Conservation (phyloP, 805 yeast species). For the Kluyveromyces nonfermentans region DNA sequence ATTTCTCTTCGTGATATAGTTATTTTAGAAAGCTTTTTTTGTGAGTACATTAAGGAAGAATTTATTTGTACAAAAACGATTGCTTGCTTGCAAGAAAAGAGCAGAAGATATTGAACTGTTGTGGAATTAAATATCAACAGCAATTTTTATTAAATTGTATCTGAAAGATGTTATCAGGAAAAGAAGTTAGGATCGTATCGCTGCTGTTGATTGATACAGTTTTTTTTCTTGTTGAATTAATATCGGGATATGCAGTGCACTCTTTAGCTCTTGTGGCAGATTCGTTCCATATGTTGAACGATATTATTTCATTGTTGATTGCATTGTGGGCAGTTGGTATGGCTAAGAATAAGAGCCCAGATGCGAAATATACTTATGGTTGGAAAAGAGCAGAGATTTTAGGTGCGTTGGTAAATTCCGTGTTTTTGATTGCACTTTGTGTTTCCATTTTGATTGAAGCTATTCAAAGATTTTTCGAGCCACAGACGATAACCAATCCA, state of each 20-base stretch:
- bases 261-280: conserved; percentile 93
- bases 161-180: conserved; percentile 31
- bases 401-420: conserved; percentile 92
- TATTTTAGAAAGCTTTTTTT: too few species aligned
- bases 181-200: conserved; percentile 64
- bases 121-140: too few species aligned
- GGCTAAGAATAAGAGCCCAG: conserved; percentile 71
- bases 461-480: conserved; percentile 74
- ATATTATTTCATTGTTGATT: conserved; percentile 76
- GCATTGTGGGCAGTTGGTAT: conserved; percentile 96
- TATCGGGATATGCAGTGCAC: conserved; percentile 83
- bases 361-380: conserved; percentile 88
- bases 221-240: conserved; percentile 79
- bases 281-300: conserved; percentile 96
- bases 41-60: too few species aligned
- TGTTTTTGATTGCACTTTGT: conserved; percentile 84
- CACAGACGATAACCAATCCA: conserved; percentile 76
- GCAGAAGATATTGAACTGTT: too few species aligned
- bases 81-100: too few species aligned
- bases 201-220: conserved; percentile 66
- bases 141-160: too few species aligned
- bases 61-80: too few species aligned
- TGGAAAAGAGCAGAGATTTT: conserved; percentile 97
- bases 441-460: conserved; percentile 90
- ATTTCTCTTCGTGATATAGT: too few species aligned